Percentiles rank a stretch among this genome's conserved stretches.
Conservation (phyloP, 208 protist species). For the Baffinella frigidus region DNA sequence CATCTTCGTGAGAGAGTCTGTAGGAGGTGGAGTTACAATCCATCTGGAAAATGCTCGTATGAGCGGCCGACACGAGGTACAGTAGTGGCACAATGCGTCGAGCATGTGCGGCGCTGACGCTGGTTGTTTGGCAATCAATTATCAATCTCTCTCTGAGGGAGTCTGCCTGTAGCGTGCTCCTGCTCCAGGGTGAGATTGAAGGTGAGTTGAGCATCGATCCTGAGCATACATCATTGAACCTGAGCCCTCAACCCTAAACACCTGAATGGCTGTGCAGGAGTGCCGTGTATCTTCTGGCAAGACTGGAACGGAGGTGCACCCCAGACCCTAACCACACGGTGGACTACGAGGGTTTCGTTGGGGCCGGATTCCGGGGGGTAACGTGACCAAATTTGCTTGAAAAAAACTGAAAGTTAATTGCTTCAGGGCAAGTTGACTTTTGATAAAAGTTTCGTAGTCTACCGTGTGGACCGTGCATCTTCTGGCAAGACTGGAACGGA, state of each 20-base stretch:
- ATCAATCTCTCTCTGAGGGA: background rate
- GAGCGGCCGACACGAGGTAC: too few species aligned
- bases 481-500: constrained; percentile 44
- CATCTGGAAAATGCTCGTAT: too few species aligned
- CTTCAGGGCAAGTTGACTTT: too few species aligned
- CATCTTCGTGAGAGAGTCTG: too few species aligned
- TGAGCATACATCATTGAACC: background rate
- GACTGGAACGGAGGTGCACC: constrained; percentile 36
- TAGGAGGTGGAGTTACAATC: too few species aligned
- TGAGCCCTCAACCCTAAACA: background rate
- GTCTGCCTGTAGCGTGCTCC: background rate
- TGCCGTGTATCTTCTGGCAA: constrained; percentile 57
- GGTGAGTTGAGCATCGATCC: background rate
- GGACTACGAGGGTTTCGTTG: too few species aligned
- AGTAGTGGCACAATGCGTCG: too few species aligned
- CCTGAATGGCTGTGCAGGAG: background rate
- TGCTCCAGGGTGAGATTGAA: background rate
- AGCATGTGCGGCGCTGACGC: background rate
- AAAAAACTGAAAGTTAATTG: too few species aligned
- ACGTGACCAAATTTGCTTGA: too few species aligned
- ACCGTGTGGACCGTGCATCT: constrained; percentile 62
- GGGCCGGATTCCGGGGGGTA: too few species aligned
- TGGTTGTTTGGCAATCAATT: background rate
- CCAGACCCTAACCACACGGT: too few species aligned
- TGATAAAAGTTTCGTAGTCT: too few species aligned